Percentiles rank a stretch among this genome's conserved stretches.
Conservation (phyloP, 495 filamentous ascomycete genomes). For the Neurospora sp. region DNA sequence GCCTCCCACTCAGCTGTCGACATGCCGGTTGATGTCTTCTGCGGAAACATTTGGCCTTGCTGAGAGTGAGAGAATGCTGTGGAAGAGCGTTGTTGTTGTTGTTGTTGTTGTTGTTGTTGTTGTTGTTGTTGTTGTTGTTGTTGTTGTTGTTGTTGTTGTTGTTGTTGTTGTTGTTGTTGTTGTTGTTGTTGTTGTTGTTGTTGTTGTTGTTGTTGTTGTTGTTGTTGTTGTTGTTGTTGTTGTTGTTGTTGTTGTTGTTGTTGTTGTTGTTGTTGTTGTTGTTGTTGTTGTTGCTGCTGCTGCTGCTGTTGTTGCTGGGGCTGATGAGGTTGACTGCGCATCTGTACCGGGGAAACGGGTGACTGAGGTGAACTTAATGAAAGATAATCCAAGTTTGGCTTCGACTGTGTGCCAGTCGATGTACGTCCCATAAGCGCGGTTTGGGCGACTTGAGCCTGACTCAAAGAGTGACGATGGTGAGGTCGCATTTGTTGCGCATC, state of each 20-base stretch:
- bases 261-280: slow-evolving; percentile 8
- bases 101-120: not conserved
- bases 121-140: slow-evolving; percentile 10
- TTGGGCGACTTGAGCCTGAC: slow-evolving; percentile 20
- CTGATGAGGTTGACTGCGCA: slow-evolving; percentile 23
- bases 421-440: slow-evolving; percentile 21
- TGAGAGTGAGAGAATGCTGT: slow-evolving; percentile 13
- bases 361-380: slow-evolving; percentile 24
- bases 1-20: slow-evolving; percentile 69
- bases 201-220: not conserved
- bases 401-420: slow-evolving; percentile 14
- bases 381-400: slow-evolving; percentile 31
- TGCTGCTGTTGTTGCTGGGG: slow-evolving; percentile 8
- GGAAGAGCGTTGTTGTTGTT: slow-evolving; percentile 14
- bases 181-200: not conserved
- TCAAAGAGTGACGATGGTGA: slow-evolving; percentile 37
- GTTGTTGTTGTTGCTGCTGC: not conserved
- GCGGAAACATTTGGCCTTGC: slow-evolving; percentile 16
- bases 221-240: not conserved
- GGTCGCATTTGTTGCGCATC: slow-evolving; percentile 20
- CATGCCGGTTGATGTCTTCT: slow-evolving; percentile 25
- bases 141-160: not conserved
- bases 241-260: not conserved
- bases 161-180: slow-evolving; percentile 10
- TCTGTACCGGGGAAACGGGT: slow-evolving; percentile 24